Conservation (phyloP, 2,329 filamentous ascomycete genomes). For the Beauveria brongniartii region DNA sequence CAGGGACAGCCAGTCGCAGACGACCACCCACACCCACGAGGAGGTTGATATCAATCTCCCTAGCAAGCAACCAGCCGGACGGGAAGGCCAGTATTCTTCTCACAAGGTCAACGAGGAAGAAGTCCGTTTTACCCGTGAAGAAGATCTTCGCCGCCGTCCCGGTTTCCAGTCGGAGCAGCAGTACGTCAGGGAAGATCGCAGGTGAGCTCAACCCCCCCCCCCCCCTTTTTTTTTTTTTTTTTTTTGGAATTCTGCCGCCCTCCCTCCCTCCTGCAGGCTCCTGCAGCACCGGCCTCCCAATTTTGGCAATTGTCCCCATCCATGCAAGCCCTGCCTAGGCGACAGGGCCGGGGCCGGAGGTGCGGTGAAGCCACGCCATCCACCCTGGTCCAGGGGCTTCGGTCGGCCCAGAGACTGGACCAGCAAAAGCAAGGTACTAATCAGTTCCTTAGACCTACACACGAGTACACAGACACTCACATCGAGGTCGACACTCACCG, state of each 20-base stretch:
- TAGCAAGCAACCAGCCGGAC: slow-evolving; percentile 75
- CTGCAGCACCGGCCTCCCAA: slow-evolving; percentile 3
- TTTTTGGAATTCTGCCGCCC: slow-evolving; percentile 11
- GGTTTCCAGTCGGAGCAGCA: slow-evolving; percentile 50
- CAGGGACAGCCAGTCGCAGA: slow-evolving; percentile 55
- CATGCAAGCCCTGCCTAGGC: slow-evolving; percentile 6
- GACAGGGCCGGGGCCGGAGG: neutral
- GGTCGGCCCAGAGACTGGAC: neutral
- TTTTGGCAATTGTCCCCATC: slow-evolving; percentile 6
- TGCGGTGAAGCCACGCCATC: slow-evolving; percentile 6
- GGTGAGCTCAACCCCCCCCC: slow-evolving; percentile 32
- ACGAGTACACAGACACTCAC: slow-evolving; percentile 53
- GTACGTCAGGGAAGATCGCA: slow-evolving; percentile 41
- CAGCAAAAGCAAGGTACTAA: neutral
- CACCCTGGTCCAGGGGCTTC: slow-evolving; percentile 5
- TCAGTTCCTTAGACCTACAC: slow-evolving; percentile 24
- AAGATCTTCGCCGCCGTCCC: slow-evolving; percentile 68
- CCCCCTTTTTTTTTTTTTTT: too few species aligned
- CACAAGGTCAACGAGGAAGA: slow-evolving; percentile 71
- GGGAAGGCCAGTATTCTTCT: slow-evolving; percentile 90
- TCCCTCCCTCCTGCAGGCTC: slow-evolving; percentile 10
- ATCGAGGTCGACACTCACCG: slow-evolving; percentile 54
- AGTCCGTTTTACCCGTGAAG: slow-evolving; percentile 70
- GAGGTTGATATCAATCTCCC: slow-evolving; percentile 78
- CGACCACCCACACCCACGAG: slow-evolving; percentile 62